phyloP scores from a whole-genome alignment of 2,329 filamentous ascomycete genomes.

The Ascochyta pisi region DNA sequence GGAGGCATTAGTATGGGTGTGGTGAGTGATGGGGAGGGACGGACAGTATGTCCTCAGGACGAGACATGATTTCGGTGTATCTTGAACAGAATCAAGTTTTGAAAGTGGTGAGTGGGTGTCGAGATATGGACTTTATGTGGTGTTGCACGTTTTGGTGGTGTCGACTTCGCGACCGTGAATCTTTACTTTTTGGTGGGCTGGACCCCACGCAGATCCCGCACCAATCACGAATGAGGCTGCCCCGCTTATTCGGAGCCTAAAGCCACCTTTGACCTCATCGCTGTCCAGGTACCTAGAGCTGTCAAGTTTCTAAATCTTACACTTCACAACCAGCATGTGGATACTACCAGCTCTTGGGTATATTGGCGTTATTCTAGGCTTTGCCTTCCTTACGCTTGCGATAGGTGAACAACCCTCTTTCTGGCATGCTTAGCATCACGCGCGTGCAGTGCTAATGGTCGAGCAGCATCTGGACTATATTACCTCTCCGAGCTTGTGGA shows the following conservation, averaged over 20 bases:
- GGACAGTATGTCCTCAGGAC: conserved; percentile 93
- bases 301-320: conserved; percentile 6
- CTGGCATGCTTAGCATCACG: neutral
- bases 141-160: neutral
- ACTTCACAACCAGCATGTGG: conserved; percentile 72
- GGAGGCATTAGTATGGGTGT: conserved; percentile 22
- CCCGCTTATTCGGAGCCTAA: conserved; percentile 20
- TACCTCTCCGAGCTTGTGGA: conserved; percentile 98
- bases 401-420: conserved; percentile 66
- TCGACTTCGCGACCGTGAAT: neutral
- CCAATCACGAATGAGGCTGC: conserved; percentile 2
- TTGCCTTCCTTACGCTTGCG: conserved; percentile 90
- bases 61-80: conserved; percentile 76
- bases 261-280: conserved; percentile 40
- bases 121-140: no score
- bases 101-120: neutral
- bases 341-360: conserved; percentile 93
- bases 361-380: conserved; percentile 83
- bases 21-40: conserved; percentile 36
- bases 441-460: neutral
- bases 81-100: neutral
- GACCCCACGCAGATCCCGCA: conserved; percentile 26
- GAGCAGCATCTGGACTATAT: conserved; percentile 89
- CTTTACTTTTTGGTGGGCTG: conserved; percentile 34
- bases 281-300: conserved; percentile 15